Evolutionary conservation across 2,329 filamentous ascomycete genomes (phyloP).

Genomic region (Cladosporium velox): DNA sequence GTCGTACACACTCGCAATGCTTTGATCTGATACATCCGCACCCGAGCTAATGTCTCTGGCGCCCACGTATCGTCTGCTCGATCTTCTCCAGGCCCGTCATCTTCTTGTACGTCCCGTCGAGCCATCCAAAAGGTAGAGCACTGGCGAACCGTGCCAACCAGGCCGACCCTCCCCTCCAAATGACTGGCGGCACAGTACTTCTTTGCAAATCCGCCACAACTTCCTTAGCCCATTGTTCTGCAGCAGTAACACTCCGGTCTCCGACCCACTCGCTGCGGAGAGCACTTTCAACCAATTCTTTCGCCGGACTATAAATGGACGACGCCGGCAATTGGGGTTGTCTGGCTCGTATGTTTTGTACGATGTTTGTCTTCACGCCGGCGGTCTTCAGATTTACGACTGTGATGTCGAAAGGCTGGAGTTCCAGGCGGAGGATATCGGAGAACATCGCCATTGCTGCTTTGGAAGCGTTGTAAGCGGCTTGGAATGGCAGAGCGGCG

Average conservation of each 20-base stretch:
- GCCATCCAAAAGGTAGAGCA: neutral
- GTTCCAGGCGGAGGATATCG: slow-evolving; percentile 28
- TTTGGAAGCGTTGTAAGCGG: slow-evolving; percentile 36
- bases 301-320: slow-evolving; percentile 29
- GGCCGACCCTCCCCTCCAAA: neutral
- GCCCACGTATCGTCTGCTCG: neutral
- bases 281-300: slow-evolving; percentile 16
- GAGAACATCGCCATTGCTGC: slow-evolving; percentile 25
- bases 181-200: neutral
- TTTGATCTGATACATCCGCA: too few relatives aligned
- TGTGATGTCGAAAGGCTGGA: slow-evolving; percentile 29
- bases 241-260: neutral
- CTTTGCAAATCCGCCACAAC: neutral
- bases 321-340: slow-evolving; percentile 27
- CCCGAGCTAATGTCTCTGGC: neutral
- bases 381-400: slow-evolving; percentile 30
- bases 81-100: neutral
- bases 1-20: too few relatives aligned
- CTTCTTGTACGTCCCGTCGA: neutral
- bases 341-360: slow-evolving; percentile 21
- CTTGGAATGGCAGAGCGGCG: slow-evolving; percentile 37
- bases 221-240: neutral
- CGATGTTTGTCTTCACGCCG: slow-evolving; percentile 25
- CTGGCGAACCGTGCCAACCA: neutral
- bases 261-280: slow-evolving; percentile 18